Evolutionary conservation across 2,329 filamentous ascomycete species (phyloP).

Genomic region (Aspergillus intermedius): DNA sequence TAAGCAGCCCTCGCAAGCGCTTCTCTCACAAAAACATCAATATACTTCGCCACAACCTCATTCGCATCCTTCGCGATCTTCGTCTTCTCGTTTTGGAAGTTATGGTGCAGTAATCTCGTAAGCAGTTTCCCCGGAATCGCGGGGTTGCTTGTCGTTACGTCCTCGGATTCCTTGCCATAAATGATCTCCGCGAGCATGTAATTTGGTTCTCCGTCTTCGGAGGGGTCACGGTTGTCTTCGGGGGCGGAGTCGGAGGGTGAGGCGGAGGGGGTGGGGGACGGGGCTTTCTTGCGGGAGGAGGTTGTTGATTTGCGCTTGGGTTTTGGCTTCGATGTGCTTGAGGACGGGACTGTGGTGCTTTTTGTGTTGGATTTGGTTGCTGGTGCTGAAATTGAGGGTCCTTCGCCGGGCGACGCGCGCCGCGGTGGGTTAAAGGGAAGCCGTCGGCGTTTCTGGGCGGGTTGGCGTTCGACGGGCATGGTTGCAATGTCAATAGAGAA

Average conservation of each 20-base stretch:
- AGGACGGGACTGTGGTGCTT: conserved; percentile 4
- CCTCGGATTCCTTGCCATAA: conserved; percentile 15
- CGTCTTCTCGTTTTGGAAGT: conserved; percentile 65
- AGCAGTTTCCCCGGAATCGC: conserved; percentile 67
- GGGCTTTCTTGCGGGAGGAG: conserved; percentile 4
- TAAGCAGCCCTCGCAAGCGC: conserved; percentile 72
- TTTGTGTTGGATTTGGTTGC: conserved; percentile 17
- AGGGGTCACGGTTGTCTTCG: not conserved
- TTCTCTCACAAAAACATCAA: conserved; percentile 87
- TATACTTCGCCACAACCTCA: conserved; percentile 69
- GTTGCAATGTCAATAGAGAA: not conserved
- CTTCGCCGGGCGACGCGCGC: conserved; percentile 20
- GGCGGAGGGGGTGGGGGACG: conserved; percentile 3
- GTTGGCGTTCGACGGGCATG: conserved; percentile 25
- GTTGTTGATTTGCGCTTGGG: conserved; percentile 6
- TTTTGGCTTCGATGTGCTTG: conserved; percentile 8
- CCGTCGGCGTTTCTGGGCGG: conserved; percentile 29
- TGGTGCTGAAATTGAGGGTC: conserved; percentile 17
- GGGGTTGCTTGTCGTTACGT: conserved; percentile 30
- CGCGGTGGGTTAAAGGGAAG: conserved; percentile 43
- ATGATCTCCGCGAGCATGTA: conserved; percentile 43
- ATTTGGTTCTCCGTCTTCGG: conserved; percentile 34
- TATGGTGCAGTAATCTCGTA: conserved; percentile 68
- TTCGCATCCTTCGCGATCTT: conserved; percentile 73
- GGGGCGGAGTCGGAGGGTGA: not conserved